Base-by-base conservation (phyloP, 1,139 yeast species). In the Scheffersomyces cryptocercus region DNA sequence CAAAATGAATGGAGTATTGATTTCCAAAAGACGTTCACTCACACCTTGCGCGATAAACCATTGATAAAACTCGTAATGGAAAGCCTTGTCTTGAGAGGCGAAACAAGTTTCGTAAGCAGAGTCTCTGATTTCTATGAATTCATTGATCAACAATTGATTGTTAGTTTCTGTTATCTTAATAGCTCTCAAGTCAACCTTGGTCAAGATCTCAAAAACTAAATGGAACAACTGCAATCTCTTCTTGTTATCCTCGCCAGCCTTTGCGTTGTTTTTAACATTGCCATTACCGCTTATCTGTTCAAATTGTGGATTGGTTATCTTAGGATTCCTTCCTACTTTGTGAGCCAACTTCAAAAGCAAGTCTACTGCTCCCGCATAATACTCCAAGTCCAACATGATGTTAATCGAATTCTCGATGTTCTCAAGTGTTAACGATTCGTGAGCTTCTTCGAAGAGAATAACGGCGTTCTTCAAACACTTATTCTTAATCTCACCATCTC, bases 61-160 rank as follows among this genome's bases (percentile, higher is more conserved):
- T 59, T 88, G 95, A 62, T 95, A 95, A 52, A 93, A 81, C 52
- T 88, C 87, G 63, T 85, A 89, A 52, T 95, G 99, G 75, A 95
- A 95, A 12, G 82, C 64, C 57, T 85, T 88, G 58, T 93, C 98
- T 39, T 78, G 74, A 39, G 86, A 84, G 11, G 79, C 78, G 56
- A 89, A 82, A 49, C 95, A 88, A 10, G 86, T 77, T 15, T 78
- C 78, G 57, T 91, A 91, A 26, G 95, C 81, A 37, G 81, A 77
- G 53, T 88, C 88, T 53, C 96, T 78, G 24, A 84, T 64, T 50
- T 79, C 81, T 37, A 79, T 71, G 49, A 79, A 76, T 45, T 81
- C 87, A 39, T 77, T 78, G 14, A 77, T 73, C 42, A 72, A 59
- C 38, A 77, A 59, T 52, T 70, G 73, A 54, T 73, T 66, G 56